Base-by-base conservation (phyloP, 768 basidiomycete species). In the Boletus insuetus region DNA sequence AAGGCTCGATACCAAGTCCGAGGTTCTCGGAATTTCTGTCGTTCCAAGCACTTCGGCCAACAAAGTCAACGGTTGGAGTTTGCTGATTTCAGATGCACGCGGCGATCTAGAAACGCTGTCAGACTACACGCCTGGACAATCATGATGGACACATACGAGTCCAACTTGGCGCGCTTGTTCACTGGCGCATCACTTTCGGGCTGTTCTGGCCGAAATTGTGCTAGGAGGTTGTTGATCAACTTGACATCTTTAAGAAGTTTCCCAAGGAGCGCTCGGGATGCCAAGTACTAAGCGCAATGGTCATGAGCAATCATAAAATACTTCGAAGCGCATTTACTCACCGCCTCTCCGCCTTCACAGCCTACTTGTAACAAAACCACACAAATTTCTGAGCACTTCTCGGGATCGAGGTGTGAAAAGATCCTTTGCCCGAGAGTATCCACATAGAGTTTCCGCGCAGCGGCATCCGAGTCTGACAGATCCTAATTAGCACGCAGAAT, bases 31-130 rank as follows among this genome's bases (percentile, higher is more conserved):
- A 29, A 93, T 70, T 2, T 80, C 65, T 31, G 78, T 77, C n/a
- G 86, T 77, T 32, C 79, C 82, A 12, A 95, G 71, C 24, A 89
- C 78, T 68, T 96, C 94, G 2, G 83, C 79, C 24, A 94, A 69
- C 19, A 87, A 67, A 19, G 73, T 80, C 51, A 93, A 68, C 5
- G 78, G 72, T 11, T 78, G 74, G 24, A 86, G 67, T 11, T 67
- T 63, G 38, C 75, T 73, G 22, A 77, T 74, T 19, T 76, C 63
- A 24, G 71, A 53, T 19, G 74, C 72, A 43, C 39, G 37, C 20
- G 58, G 55, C 19, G 32, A 19, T 48, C 56, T 65, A 44, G 19
- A 43, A 26, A 46, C 8, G 39, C 10, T 20, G 19, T 61, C 22
- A 50, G 38, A 46, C 8, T 14, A 32, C 7, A 31, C 16, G 5